Evolutionary conservation across 495 filamentous ascomycete species (phyloP).

Genomic region (Gamarada debralockiae): DNA sequence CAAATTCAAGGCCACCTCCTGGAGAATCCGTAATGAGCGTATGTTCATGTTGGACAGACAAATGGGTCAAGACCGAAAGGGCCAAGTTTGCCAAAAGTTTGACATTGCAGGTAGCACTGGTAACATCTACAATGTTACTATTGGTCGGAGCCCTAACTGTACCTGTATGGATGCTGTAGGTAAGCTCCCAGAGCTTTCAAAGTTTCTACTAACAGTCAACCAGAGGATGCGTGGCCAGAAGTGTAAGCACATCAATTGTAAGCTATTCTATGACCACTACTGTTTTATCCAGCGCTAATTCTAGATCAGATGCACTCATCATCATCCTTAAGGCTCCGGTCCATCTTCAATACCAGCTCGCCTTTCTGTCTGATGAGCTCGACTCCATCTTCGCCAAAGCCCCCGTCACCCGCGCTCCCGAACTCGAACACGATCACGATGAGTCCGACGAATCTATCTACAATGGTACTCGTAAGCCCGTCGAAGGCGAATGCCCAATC

Average conservation of each 20-base stretch:
- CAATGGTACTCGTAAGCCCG: slow-evolving; percentile 32
- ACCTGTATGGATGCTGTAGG: slow-evolving; percentile 17
- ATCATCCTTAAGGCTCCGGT: slow-evolving; percentile 51
- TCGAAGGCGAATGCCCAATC: slow-evolving; percentile 74
- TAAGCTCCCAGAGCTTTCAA: background rate
- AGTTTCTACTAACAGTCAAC: background rate
- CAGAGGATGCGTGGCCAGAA: slow-evolving; percentile 32
- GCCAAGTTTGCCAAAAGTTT: slow-evolving; percentile 47
- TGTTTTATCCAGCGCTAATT: background rate
- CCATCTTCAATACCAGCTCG: slow-evolving; percentile 68
- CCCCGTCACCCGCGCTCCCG: slow-evolving; percentile 26
- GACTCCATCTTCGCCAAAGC: slow-evolving; percentile 53
- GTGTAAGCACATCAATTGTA: slow-evolving; percentile 53
- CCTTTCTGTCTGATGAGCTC: slow-evolving; percentile 65
- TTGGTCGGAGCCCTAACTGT: slow-evolving; percentile 22
- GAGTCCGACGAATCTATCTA: background rate
- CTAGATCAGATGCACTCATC: slow-evolving; percentile 5
- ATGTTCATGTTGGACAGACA: slow-evolving; percentile 13
- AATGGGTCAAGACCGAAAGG: slow-evolving; percentile 30
- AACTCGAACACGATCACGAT: slow-evolving; percentile 14
- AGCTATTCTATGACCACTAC: too few relatives aligned
- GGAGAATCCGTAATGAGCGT: slow-evolving; percentile 8
- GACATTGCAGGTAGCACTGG: slow-evolving; percentile 69
- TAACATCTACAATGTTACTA: slow-evolving; percentile 59
- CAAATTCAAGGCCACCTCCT: slow-evolving; percentile 1